Percentiles rank a stretch among this genome's conserved stretches.
Conservation (phyloP, 2,329 filamentous ascomycete species). For the Calonectria multiphialidica region DNA sequence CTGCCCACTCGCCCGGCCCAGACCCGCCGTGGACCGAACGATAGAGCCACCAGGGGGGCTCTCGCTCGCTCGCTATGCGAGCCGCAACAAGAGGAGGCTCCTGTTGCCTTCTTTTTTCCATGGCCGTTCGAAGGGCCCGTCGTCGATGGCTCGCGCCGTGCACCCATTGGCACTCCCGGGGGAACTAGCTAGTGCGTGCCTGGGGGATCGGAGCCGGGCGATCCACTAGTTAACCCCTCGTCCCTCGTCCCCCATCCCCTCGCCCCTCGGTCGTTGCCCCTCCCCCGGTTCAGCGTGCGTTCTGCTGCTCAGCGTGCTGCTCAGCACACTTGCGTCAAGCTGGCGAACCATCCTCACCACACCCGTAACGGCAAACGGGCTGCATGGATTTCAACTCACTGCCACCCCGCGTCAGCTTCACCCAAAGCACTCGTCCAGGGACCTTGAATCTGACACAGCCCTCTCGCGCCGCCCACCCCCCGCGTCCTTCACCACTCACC, state of each 20-base stretch:
- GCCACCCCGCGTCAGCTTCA: slow-evolving; percentile 37
- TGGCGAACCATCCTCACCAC: slow-evolving; percentile 19
- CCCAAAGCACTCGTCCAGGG: slow-evolving; percentile 38
- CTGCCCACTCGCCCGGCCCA: not conserved
- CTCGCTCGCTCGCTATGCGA: not conserved
- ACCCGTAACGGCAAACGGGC: slow-evolving; percentile 6
- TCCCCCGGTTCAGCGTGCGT: no score
- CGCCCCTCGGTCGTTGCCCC: no score
- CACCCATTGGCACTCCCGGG: not conserved
- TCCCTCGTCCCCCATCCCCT: no score
- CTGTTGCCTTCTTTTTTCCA: not conserved
- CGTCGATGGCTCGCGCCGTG: not conserved
- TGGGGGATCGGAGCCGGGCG: slow-evolving; percentile 11
- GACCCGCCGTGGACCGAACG: slow-evolving; percentile 10
- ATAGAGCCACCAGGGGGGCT: not conserved
- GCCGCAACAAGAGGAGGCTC: not conserved
- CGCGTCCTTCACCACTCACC: slow-evolving; percentile 19
- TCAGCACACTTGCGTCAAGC: not conserved
- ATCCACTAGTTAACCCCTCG: not conserved
- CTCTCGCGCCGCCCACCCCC: not conserved
- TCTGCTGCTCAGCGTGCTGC: no score
- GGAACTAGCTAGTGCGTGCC: not conserved
- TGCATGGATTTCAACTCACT: not conserved
- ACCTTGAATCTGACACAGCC: slow-evolving; percentile 32
- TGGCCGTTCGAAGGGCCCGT: not conserved